Percentiles rank a stretch among this genome's conserved stretches.
phyloP scores from a whole-genome alignment of 306 rosid genomes.

The Cucumis hystrix region DNA sequence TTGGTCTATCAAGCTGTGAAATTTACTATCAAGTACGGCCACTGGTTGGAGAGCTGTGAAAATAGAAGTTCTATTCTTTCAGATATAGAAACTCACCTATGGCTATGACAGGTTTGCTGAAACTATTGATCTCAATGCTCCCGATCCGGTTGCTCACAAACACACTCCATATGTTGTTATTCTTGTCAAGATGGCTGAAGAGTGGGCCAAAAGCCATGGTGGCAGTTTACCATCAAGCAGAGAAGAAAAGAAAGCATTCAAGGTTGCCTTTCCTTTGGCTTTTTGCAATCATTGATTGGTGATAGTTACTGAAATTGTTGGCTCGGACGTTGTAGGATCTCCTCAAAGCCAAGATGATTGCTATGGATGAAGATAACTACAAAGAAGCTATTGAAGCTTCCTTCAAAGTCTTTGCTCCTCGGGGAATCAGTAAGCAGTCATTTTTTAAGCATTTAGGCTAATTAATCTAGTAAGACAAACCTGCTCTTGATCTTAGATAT shows the following conservation, averaged over 20 bases:
- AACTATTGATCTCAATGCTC: conserved; percentile 52
- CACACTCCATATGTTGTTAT: conserved; percentile 83
- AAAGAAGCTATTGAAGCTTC: conserved; percentile 89
- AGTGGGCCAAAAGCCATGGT: conserved; percentile 74
- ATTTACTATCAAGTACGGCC: not conserved
- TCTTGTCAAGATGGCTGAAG: conserved; percentile 82
- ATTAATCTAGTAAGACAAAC: not conserved
- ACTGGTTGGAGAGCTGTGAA: not conserved
- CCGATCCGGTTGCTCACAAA: conserved; percentile 70
- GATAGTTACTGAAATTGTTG: conserved; percentile 13
- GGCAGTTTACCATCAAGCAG: conserved; percentile 76
- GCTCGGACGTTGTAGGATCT: conserved; percentile 47
- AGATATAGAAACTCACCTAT: conserved; percentile 11
- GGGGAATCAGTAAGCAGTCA: conserved; percentile 70
- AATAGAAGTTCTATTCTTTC: conserved; percentile 5
- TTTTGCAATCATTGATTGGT: not conserved
- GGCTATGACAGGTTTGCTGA: conserved; percentile 52
- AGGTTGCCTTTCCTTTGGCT: conserved; percentile 33
- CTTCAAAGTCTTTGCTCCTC: conserved; percentile 81
- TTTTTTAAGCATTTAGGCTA: not conserved
- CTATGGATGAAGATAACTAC: conserved; percentile 85
- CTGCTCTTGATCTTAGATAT: not conserved
- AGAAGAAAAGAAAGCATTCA: conserved; percentile 83
- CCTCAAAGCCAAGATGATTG: conserved; percentile 59
- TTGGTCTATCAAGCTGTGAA: not conserved